These are phyloP conservation scores for Coemansia sp. DNA, from an alignment of 192 early-diverging fungal genomes.

Conservation along the genomic window DNA sequence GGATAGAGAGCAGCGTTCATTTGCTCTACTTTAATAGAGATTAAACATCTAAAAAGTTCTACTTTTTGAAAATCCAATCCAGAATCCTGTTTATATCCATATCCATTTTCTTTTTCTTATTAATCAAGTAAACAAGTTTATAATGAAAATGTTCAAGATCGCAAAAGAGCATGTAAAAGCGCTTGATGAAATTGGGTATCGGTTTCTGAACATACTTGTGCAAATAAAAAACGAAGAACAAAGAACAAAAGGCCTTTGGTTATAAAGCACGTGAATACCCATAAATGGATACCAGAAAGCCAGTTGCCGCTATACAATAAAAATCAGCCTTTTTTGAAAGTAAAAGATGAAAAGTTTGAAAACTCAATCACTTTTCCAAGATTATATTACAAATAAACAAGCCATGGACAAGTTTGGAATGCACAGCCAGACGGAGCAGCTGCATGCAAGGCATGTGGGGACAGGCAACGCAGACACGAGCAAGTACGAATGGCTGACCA, in stretches of 20 bases:
- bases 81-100: too few species aligned
- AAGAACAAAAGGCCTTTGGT: not conserved
- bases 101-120: too few species aligned
- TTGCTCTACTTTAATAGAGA: too few species aligned
- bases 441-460: conserved; percentile 46
- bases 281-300: not conserved
- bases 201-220: too few species aligned
- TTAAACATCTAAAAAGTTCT: too few species aligned
- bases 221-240: not conserved
- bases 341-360: not conserved
- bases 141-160: too few species aligned
- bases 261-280: not conserved
- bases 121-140: too few species aligned
- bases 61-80: too few species aligned
- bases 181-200: too few species aligned
- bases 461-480: conserved; percentile 51
- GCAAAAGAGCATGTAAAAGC: too few species aligned
- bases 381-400: not conserved
- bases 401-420: conserved; percentile 57
- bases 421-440: conserved; percentile 55
- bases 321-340: not conserved
- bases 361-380: not conserved
- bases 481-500: conserved; percentile 48
- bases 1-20: too few species aligned
- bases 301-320: not conserved